Evolutionary conservation across 106 monocot genomes (phyloP), one percentile per base, ranked within the genome.

Genomic region (Acorus calamus): DNA sequence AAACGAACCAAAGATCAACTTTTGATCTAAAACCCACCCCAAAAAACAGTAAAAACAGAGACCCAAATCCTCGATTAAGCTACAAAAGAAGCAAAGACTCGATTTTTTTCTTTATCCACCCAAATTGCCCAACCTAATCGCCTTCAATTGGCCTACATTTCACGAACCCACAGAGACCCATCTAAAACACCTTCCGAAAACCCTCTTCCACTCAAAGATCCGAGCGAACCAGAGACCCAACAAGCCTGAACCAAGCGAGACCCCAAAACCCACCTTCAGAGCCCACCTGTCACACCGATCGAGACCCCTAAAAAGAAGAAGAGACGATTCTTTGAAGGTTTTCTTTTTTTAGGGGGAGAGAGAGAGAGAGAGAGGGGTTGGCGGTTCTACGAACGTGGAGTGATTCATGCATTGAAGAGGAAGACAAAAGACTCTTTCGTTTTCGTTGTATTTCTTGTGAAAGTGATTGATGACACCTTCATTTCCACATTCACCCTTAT

Each of bases 131-230:
- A 42, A 7, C 50, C 12, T 49, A 14, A 14, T 57, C 52, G 61
- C 2, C 42, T 42, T 46, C 65, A 57, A 51, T 59, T 53, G 12
- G 42, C 59, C 68, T 68, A 69, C 75, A 69, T 74, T 67, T 53
- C 47, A 49, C 47, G 5, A 11, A 43, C 4, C 53, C 70, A 3
- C 2, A 5, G 2, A 11, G 50, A 50, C 49, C 2, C 28, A 2
- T 4, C 7, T 9, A 49, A 49, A 57, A 9, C 68, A 57, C 4
- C 5, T 11, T 7, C 54, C 14, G 14, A 49, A 11, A 6, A 42
- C 52, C 11, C 53, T 41, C 5, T n/a, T 6, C 11, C 52, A 9
- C 4, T 45, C 7, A 11, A 43, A 53, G 51, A 54, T 9, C 42
- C 7, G 12, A 46, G 62, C 66, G 13, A 49, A 49, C 47, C 4